Conservation (phyloP, 148 eudicot genomes). For the Cornus kousa region DNA sequence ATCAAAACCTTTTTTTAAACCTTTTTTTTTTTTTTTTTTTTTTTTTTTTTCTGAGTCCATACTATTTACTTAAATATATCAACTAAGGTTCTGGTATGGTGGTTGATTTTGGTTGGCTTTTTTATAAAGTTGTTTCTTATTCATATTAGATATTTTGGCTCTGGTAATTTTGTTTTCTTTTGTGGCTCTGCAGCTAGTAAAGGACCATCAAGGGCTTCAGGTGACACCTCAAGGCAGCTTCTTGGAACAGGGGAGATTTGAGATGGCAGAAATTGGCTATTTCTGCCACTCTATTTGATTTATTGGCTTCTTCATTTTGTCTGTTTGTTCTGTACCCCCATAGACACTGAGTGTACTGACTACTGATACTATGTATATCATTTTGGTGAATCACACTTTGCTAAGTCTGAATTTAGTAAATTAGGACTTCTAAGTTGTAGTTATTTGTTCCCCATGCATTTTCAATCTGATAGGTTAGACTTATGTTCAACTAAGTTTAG, state of each 20-base stretch:
- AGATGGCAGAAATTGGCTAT: conserved; percentile 2
- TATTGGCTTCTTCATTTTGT: not conserved
- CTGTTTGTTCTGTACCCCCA: not conserved
- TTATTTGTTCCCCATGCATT: too few species aligned
- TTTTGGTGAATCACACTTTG: too few species aligned
- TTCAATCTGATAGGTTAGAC: too few species aligned
- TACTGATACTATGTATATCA: too few species aligned
- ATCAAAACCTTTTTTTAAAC: too few species aligned
- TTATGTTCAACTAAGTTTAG: too few species aligned
- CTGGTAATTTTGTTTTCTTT: not conserved
- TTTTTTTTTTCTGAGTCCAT: too few species aligned
- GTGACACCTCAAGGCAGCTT: conserved; percentile 80
- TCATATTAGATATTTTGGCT: not conserved
- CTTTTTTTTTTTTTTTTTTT: too few species aligned
- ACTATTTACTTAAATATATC: not conserved
- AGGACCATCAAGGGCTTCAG: conserved; percentile 87
- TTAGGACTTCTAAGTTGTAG: too few species aligned
- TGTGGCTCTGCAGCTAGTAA: conserved; percentile 55
- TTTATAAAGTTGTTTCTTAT: not conserved
- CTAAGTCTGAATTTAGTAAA: too few species aligned
- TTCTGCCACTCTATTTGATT: not conserved
- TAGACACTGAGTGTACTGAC: not conserved
- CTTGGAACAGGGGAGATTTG: conserved; percentile 84
- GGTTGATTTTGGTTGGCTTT: not conserved
- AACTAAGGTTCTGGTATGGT: not conserved